phyloP scores from a whole-genome alignment of 768 basidiomycete species.

The Ramaria sp. region DNA sequence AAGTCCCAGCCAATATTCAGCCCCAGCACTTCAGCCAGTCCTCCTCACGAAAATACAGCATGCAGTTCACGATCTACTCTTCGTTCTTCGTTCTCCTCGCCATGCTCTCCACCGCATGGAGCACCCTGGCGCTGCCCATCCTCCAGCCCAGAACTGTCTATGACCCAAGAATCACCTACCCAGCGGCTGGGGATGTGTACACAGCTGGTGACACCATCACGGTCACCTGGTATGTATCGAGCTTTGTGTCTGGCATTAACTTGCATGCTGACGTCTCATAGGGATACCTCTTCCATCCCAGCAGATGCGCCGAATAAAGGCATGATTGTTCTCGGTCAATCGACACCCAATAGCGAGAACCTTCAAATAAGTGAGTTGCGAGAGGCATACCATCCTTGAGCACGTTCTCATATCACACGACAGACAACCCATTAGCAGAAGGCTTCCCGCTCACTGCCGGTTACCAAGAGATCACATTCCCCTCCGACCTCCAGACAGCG shows the following conservation, averaged over 20 bases:
- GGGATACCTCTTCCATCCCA: not conserved
- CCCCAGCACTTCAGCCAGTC: too few species aligned
- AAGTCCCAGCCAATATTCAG: not conserved
- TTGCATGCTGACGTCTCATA: not conserved
- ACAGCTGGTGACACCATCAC: not conserved
- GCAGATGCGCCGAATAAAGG: not conserved
- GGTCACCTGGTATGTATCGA: not conserved
- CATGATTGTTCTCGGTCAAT: not conserved
- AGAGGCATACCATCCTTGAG: not conserved
- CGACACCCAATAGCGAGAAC: not conserved
- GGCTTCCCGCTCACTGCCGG: not conserved
- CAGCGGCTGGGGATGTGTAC: not conserved
- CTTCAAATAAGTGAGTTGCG: not conserved
- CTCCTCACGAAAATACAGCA: not conserved
- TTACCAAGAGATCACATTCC: not conserved
- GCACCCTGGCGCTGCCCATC: not conserved
- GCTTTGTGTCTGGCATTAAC: too few species aligned
- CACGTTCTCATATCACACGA: not conserved
- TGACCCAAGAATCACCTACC: not conserved
- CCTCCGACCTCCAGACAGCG: not conserved
- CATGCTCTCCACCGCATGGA: not conserved
- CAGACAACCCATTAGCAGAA: not conserved
- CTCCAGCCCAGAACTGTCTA: not conserved
- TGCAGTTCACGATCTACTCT: not conserved
- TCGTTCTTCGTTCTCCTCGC: not conserved